These are phyloP conservation scores for Tripterygium wilfordii DNA, from an alignment of 177 flowering plant species.

Conservation along the genomic window DNA sequence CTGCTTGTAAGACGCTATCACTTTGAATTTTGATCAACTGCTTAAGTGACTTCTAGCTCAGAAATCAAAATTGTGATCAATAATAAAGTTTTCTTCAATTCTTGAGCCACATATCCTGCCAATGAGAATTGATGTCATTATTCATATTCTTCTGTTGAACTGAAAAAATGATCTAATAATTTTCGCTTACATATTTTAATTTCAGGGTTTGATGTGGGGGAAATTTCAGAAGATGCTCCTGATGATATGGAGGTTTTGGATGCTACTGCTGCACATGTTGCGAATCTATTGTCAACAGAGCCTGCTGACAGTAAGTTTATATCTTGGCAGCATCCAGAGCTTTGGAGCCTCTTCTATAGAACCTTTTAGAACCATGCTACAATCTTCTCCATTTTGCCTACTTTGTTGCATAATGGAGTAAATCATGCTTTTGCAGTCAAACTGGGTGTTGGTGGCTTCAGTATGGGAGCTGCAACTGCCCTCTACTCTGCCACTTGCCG, in stretches of 20 bases:
- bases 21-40: too few species aligned
- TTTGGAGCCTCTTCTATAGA: too few species aligned
- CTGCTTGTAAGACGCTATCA: slow-evolving; percentile 97
- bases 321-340: too few species aligned
- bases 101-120: too few species aligned
- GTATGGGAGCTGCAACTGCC: slow-evolving; percentile 96
- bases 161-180: too few species aligned
- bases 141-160: too few species aligned
- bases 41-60: background rate
- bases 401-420: too few species aligned
- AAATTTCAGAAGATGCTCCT: slow-evolving; percentile 82
- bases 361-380: too few species aligned
- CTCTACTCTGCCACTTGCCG: slow-evolving; percentile 86
- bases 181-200: too few species aligned
- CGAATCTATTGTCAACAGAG: slow-evolving; percentile 86
- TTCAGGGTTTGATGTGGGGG: slow-evolving; percentile 93
- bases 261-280: slow-evolving; percentile 93
- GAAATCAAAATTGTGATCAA: background rate
- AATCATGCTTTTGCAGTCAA: slow-evolving; percentile 78
- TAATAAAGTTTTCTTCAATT: too few species aligned
- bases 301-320: slow-evolving; percentile 78
- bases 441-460: slow-evolving; percentile 94
- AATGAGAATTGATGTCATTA: too few species aligned
- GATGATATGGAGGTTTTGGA: slow-evolving; percentile 94
- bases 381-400: too few species aligned